Base-by-base conservation (phyloP, 495 filamentous ascomycete genomes). In the Collariella sp. region DNA sequence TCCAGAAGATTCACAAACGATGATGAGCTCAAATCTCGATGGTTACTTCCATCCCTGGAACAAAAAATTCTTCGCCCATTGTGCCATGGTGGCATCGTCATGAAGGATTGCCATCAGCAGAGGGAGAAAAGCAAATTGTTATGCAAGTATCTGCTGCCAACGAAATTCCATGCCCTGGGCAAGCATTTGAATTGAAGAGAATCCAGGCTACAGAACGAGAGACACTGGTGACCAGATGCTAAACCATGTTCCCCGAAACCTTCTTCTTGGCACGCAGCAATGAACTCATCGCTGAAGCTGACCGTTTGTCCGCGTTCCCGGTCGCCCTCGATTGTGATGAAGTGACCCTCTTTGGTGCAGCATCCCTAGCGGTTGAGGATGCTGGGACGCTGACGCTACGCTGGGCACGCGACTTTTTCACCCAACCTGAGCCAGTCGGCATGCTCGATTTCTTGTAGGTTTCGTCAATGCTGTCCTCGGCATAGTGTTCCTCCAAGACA, bases 401-500 rank as follows among this genome's bases (percentile, higher is more conserved):
- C 18, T 40, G 47, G 33, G 20, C 18, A 5, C 38, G 46, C 19
- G 23, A 15, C 46, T 60, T 63, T 34, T n/a, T 36, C 2, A 67
- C 68, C 73, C 66, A 75, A 13, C 69, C 72, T 7, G 62, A 58
- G 1, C 68, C 72, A 13, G 44, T 57, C 7, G 67, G 71, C 52
- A 73, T 12, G 40, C 36, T 18, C 7, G 54, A 22, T 9, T 64
- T 59, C 31, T 58, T 35, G 49, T 73, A 73, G 0, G 65, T 72
- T 23, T 61, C 65, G 45, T 74, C 72, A 26, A 70, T 57, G n/a
- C 64, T 65, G 7, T 75, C 72, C 5, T 75, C 73, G 5, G 72
- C 70, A 50, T 75, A 74, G 42, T 73, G 26, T 33, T 76, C 73
- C 7, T 49, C 57, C 15, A 64, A 54, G 24, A 53, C 66, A 1